Base-by-base conservation (phyloP, 1,139 yeast species). In the Geotrichum citri-aurantii region DNA sequence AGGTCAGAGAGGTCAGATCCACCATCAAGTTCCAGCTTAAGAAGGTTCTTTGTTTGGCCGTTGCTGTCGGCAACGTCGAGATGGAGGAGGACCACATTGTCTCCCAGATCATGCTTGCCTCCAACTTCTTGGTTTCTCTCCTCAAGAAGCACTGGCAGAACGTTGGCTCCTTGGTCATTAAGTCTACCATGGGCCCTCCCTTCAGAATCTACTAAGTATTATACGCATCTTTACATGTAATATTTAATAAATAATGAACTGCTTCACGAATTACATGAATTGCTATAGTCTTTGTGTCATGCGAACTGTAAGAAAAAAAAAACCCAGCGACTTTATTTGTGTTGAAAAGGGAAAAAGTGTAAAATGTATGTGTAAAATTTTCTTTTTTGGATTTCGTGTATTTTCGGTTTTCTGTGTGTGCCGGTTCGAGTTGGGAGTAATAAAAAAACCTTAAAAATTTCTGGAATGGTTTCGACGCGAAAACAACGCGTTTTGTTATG, bases 131-230 rank as follows among this genome's bases (percentile, higher is more conserved):
- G 81, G 99, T 95, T 72, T 95, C 99, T 73, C 84, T 95, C 81
- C 87, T 95, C 81, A 95, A 95, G 96, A 95, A 95, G 95, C 92
- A 93, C 96, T 93, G 99, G 99, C 99, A 95, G 86, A 95, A 95
- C 82, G 97, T 95, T 78, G 98, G 99, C 75, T 93, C 99, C 76
- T 84, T 95, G 81, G 97, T 92, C 78, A 88, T 95, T 83, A 95
- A 95, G 86, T 90, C 97, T 68, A 85, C 98, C 81, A 95, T 95
- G 99, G 99, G 99, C 82, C 98, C 98, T 79, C 88, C 98, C 77
- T 90, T 87, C 95, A 92, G 99, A 88, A 86, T 93, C 79, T 93
- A 93, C 93, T 93, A 92, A 81, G 76, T 71, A 27, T 50, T 51
- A n/a, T 55, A 33, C n/a, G 17, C 44, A 37, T 37, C 14, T 37